Base-by-base conservation (phyloP, 768 basidiomycete species). In the Boletellus emodensis region DNA sequence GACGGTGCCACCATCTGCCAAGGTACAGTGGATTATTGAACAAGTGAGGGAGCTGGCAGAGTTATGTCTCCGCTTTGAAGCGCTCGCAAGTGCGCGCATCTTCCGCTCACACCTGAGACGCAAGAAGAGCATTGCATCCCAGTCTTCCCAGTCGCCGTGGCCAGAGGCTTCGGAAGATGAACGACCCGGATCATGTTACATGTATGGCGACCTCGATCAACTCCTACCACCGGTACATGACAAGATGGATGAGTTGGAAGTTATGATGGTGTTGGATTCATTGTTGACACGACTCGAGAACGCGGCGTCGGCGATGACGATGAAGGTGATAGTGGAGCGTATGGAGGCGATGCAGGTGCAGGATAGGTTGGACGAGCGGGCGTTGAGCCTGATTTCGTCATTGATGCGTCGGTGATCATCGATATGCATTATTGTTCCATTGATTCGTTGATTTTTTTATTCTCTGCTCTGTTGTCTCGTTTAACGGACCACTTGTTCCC, bases 51-150 rank as follows among this genome's bases (percentile, higher is more conserved):
- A 87, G 52, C 69, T 97, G 40, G 87, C 84, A 1, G 60, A 81
- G 55, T 64, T 94, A 11, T 85, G 87, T 61, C 71, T 94, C 20
- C 81, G 92, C 4, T 73, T 94, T 28, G 93, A 97, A 69, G 81
- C 87, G 3, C 75, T 93, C 24, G 77, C 85, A 3, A 78, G 82
- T 4, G 73, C 70, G 0, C 79, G 85, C 4, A 70, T 85, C 12
- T 87, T 87, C 70, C 75, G 75, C 17, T 63, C 77, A 3, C 56
- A 67, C 14, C 63, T 73, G 11, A 71, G 68, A 46, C 67, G 62
- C 37, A 55, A 66, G 17, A 74, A 72, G 11, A 63, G 61, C 7
- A 61, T 70, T 3, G 32, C 47, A 1, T 4, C 57, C 0, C 60
- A 48, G 46, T 40, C 51, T 3, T 49, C 46, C 15, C 40, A 46